Evolutionary conservation across 2,329 filamentous ascomycete genomes (phyloP).

Genomic region (Colletotrichum musae): DNA sequence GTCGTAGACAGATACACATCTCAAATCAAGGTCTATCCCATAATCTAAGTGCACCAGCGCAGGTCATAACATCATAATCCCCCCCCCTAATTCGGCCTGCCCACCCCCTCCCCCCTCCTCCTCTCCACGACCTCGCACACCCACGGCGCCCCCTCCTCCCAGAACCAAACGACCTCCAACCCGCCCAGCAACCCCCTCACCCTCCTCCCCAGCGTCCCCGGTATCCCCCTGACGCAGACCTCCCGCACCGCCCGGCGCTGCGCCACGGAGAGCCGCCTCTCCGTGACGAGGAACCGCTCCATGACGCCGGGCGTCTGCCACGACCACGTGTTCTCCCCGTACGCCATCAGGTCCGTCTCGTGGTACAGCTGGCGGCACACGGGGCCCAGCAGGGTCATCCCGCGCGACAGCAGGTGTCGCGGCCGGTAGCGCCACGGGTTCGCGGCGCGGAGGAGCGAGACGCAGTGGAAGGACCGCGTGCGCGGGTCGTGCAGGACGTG

Average conservation of each 20-base stretch:
- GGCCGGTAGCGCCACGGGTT: constrained; percentile 47
- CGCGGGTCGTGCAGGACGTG: constrained; percentile 43
- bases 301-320: constrained; percentile 50
- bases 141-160: constrained; percentile 21
- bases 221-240: constrained; percentile 44
- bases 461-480: constrained; percentile 49
- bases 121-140: constrained; percentile 13
- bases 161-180: constrained; percentile 45
- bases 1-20: too few relatives aligned
- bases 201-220: constrained; percentile 38
- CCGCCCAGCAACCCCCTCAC: constrained; percentile 49
- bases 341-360: constrained; percentile 53
- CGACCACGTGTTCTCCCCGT: constrained; percentile 52
- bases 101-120: neutral
- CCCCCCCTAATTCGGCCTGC: constrained; percentile 15
- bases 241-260: constrained; percentile 51
- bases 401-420: constrained; percentile 25
- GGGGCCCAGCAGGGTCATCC: constrained; percentile 50
- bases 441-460: constrained; percentile 45
- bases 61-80: too few relatives aligned
- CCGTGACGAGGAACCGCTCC: constrained; percentile 52
- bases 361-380: constrained; percentile 55
- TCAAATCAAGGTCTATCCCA: too few relatives aligned
- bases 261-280: constrained; percentile 46
- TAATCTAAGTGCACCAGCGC: too few relatives aligned